These are phyloP conservation scores for Metschnikowia dekortorum DNA, from an alignment of 805 yeast genomes.

Conservation along the genomic window DNA sequence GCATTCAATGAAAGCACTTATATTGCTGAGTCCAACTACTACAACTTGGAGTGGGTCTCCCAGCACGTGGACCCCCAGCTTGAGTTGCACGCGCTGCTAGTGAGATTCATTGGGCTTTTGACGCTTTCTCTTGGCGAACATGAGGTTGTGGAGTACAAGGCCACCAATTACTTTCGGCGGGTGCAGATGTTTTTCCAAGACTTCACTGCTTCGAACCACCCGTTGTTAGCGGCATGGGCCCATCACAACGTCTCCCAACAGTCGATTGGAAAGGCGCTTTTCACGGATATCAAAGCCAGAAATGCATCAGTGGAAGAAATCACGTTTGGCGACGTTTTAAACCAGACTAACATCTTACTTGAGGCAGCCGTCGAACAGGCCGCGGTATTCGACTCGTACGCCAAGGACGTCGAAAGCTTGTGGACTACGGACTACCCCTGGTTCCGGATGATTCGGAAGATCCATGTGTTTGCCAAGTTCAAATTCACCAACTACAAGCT, in stretches of 20 bases:
- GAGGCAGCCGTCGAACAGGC: constrained; percentile 20
- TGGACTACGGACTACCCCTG: constrained; percentile 71
- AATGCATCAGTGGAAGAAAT: constrained; percentile 9
- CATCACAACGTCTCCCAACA: constrained; percentile 15
- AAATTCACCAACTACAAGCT: constrained; percentile 51
- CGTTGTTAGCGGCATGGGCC: constrained; percentile 20
- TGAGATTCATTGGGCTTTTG: constrained; percentile 34
- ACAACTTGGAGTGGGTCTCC: constrained; percentile 29
- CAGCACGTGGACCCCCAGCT: constrained; percentile 22
- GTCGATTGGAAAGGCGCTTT: constrained; percentile 19
- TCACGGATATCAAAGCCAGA: constrained; percentile 16
- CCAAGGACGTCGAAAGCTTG: constrained; percentile 43
- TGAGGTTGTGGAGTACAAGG: constrained; percentile 31
- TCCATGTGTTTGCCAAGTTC: constrained; percentile 53
- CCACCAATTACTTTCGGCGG: constrained; percentile 18
- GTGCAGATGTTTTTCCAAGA: constrained; percentile 17
- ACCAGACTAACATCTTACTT: constrained; percentile 21
- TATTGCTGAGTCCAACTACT: constrained; percentile 33
- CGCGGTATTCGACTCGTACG: constrained; percentile 44
- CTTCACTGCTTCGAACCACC: constrained; percentile 13
- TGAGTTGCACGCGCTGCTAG: constrained; percentile 32
- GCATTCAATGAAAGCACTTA: constrained; percentile 25
- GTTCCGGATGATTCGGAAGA: constrained; percentile 59
- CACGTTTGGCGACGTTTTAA: constrained; percentile 11
- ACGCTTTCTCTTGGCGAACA: constrained; percentile 35